These are phyloP conservation scores for Agapanthus africanus DNA, from an alignment of 106 monocot genomes.

Conservation along the genomic window DNA sequence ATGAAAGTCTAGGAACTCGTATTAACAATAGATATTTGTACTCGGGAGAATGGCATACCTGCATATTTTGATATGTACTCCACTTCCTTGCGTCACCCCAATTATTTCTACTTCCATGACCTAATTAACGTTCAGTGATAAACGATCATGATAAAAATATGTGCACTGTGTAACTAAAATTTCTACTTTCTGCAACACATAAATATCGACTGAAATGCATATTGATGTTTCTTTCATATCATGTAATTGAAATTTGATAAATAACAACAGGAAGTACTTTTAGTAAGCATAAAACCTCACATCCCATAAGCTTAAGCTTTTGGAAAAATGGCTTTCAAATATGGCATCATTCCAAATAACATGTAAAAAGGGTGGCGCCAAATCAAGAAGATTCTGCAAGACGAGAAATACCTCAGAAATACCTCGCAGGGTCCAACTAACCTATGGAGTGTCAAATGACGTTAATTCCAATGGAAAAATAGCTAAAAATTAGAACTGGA, in stretches of 20 bases:
- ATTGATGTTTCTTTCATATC: not conserved
- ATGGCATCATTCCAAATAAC: too few species aligned
- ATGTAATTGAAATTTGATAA: not conserved
- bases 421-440: constrained; percentile 77
- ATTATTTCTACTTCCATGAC: constrained; percentile 86
- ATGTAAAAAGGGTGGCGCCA: too few species aligned
- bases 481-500: not conserved
- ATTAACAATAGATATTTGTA: not conserved
- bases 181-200: not conserved
- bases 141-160: constrained; percentile 2
- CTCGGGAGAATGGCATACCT: constrained; percentile 18
- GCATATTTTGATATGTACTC: constrained; percentile 88
- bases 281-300: not conserved
- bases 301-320: too few species aligned
- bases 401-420: constrained; percentile 55
- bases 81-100: constrained; percentile 84
- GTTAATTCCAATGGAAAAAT: not conserved
- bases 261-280: not conserved
- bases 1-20: not conserved
- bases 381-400: not conserved
- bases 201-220: not conserved
- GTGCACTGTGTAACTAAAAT: not conserved
- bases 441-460: not conserved
- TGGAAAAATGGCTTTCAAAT: too few species aligned
- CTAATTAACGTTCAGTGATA: constrained; percentile 19